These are phyloP conservation scores for Quercus suber DNA, from an alignment of 306 rosid species.

Conservation along the genomic window DNA sequence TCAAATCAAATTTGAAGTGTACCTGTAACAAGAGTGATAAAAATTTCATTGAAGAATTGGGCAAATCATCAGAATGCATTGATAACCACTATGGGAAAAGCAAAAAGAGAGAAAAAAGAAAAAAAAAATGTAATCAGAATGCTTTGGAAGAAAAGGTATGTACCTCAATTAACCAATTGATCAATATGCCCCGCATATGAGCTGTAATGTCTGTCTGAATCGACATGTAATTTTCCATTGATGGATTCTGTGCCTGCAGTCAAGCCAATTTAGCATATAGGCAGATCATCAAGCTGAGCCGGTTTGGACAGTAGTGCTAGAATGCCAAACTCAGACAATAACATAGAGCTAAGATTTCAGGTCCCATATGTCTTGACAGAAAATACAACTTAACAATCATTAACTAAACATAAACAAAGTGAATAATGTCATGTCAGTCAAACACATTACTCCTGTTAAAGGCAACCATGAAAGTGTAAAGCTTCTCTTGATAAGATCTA, in stretches of 20 bases:
- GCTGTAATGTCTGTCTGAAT: slow-evolving; percentile 65
- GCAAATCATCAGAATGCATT: slow-evolving; percentile 5
- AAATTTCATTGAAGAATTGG: slow-evolving; percentile 17
- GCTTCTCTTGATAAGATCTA: background rate
- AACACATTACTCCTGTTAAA: background rate
- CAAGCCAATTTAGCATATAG: slow-evolving; percentile 12
- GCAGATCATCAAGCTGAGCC: slow-evolving; percentile 1
- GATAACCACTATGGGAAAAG: background rate
- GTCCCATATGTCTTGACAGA: background rate
- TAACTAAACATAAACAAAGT: background rate
- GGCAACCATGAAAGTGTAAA: background rate
- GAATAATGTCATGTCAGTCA: background rate
- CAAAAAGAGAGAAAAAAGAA: background rate
- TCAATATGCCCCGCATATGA: slow-evolving; percentile 78
- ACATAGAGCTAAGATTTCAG: background rate
- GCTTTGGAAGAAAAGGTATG: slow-evolving; percentile 6
- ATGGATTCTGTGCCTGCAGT: slow-evolving; percentile 60
- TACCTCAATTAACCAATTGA: slow-evolving; percentile 95
- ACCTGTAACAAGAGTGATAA: slow-evolving; percentile 51
- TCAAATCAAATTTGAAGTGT: slow-evolving; percentile 79
- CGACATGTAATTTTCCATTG: slow-evolving; percentile 58
- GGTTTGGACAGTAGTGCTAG: background rate
- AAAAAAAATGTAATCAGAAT: slow-evolving; percentile 6
- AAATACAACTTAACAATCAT: background rate
- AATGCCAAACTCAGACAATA: background rate